Evolutionary conservation across 306 rosid genomes (phyloP).

Genomic region (Castanea mollissima): DNA sequence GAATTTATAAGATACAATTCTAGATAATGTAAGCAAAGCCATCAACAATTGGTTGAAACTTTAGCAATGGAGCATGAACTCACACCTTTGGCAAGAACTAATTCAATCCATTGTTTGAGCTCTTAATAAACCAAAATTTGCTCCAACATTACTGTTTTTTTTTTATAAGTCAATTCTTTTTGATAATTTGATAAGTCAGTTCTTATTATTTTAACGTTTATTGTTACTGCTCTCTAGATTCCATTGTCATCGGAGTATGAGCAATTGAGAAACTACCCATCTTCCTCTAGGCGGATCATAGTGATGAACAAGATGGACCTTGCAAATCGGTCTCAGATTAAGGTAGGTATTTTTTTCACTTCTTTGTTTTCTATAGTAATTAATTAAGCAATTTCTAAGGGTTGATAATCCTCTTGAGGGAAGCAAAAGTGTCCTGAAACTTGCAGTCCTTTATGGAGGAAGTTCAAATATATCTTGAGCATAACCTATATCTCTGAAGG

Average conservation of each 20-base stretch:
- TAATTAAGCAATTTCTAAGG: not conserved
- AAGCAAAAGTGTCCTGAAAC: not conserved
- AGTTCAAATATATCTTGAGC: not conserved
- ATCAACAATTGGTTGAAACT: not conserved
- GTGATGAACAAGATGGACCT: conserved; percentile 79
- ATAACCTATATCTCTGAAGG: not conserved
- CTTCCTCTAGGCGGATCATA: conserved; percentile 38
- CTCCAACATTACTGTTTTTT: not conserved
- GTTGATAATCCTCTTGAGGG: not conserved
- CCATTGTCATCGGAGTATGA: conserved; percentile 62
- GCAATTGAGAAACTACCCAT: conserved; percentile 25
- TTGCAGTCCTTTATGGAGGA: not conserved
- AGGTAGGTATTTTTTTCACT: conserved; percentile 36
- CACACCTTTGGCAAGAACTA: no score
- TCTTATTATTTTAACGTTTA: conserved; percentile 4
- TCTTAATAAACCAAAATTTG: not conserved
- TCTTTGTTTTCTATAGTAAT: not conserved
- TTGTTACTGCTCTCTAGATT: conserved; percentile 45
- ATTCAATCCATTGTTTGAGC: not conserved
- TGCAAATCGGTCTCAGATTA: conserved; percentile 47
- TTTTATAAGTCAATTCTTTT: no score
- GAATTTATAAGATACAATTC: no score
- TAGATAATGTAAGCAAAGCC: not conserved
- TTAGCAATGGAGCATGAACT: not conserved
- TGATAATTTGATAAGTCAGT: no score